These are phyloP conservation scores for Suhomyces vadensis DNA, from an alignment of 805 yeast species.

Conservation along the genomic window DNA sequence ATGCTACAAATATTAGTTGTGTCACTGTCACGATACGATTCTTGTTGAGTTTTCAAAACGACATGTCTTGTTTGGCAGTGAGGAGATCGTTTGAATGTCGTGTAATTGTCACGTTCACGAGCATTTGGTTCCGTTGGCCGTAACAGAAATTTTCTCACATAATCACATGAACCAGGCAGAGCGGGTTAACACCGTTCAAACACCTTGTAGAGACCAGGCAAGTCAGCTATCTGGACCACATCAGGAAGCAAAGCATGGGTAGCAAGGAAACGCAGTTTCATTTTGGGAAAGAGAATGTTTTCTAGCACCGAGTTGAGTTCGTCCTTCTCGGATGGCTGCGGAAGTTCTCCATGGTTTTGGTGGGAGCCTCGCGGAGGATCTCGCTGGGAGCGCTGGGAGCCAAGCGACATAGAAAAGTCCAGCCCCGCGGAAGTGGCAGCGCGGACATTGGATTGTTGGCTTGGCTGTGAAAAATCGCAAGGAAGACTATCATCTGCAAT, in stretches of 20 bases:
- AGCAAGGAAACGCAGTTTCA: constrained; percentile 66
- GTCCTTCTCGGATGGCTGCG: constrained; percentile 7
- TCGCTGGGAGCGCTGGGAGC: too few relatives aligned
- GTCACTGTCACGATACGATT: too few relatives aligned
- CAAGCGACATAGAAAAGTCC: too few relatives aligned
- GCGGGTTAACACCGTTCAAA: constrained; percentile 89
- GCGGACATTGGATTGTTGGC: too few relatives aligned
- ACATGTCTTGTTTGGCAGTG: constrained; percentile 1
- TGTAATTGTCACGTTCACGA: not conserved
- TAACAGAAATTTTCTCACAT: too few relatives aligned
- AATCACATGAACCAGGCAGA: not conserved
- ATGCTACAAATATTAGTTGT: too few relatives aligned
- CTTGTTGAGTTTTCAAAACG: not conserved
- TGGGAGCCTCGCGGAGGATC: not conserved
- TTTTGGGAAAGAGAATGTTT: constrained; percentile 60
- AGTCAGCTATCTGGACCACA: constrained; percentile 81
- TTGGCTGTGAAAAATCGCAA: too few relatives aligned
- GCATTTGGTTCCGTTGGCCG: too few relatives aligned
- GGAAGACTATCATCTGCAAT: too few relatives aligned
- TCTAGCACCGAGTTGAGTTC: constrained; percentile 41
- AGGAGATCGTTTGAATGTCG: too few relatives aligned
- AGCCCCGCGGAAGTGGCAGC: too few relatives aligned
- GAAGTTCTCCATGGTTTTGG: not conserved
- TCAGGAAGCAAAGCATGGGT: constrained; percentile 51
- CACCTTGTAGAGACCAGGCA: constrained; percentile 88